These are phyloP conservation scores for Calycina marina DNA, from an alignment of 2,329 filamentous ascomycete genomes.

Conservation along the genomic window DNA sequence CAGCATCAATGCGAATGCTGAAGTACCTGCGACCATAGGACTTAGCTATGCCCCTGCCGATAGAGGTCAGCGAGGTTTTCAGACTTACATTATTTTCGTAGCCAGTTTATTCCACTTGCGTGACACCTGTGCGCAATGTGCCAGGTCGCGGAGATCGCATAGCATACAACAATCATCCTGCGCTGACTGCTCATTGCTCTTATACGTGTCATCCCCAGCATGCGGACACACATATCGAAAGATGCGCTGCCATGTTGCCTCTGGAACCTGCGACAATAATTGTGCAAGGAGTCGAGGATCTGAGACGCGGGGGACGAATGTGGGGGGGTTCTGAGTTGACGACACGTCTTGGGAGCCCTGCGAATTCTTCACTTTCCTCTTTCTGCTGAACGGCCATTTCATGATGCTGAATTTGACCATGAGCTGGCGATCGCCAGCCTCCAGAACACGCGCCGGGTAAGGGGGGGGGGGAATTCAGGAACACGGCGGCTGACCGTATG, in stretches of 20 bases:
- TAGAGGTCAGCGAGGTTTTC: neutral
- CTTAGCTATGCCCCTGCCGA: too few species aligned
- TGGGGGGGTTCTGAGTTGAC: slow-evolving; percentile 2
- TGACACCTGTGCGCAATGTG: slow-evolving; percentile 62
- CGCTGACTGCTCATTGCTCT: slow-evolving; percentile 68
- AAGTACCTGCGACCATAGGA: slow-evolving; percentile 56
- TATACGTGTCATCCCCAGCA: slow-evolving; percentile 59
- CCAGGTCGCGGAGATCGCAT: slow-evolving; percentile 80
- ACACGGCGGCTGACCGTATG: too few species aligned
- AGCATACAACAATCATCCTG: slow-evolving; percentile 65
- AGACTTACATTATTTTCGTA: slow-evolving; percentile 44
- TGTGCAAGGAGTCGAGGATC: neutral
- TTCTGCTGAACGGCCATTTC: slow-evolving; percentile 19
- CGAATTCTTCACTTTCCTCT: slow-evolving; percentile 8
- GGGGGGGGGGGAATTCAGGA: too few species aligned
- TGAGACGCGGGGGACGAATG: slow-evolving; percentile 12
- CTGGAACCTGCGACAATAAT: slow-evolving; percentile 36
- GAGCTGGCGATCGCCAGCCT: too few species aligned
- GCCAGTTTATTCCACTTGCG: slow-evolving; percentile 51
- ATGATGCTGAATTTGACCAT: slow-evolving; percentile 12
- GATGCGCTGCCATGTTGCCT: slow-evolving; percentile 58
- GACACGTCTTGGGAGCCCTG: slow-evolving; percentile 2
- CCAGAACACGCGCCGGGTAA: too few species aligned
- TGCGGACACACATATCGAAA: slow-evolving; percentile 79
- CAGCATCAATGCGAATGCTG: slow-evolving; percentile 81